phyloP scores from a whole-genome alignment of 306 rosid genomes.

The Cyclanthera cordifolia region DNA sequence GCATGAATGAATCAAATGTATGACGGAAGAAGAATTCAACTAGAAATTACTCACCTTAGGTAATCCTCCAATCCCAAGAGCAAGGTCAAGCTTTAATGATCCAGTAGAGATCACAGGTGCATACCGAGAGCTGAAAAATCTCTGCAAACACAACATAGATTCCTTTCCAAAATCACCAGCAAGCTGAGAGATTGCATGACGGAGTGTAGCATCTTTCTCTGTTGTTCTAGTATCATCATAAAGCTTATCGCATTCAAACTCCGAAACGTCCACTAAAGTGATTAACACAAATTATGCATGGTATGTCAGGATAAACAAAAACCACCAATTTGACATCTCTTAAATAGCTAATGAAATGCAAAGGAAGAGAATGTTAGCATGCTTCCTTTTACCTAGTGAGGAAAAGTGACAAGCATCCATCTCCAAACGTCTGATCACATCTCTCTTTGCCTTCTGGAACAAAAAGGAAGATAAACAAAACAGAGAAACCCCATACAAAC shows the following conservation, averaged over 20 bases:
- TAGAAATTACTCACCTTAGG: conserved; percentile 43
- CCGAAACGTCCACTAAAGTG: conserved; percentile 35
- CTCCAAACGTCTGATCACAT: conserved; percentile 24
- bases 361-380: conserved; percentile 2
- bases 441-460: conserved; percentile 39
- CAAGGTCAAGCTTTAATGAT: conserved; percentile 72
- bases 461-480: conserved; percentile 5
- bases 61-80: conserved; percentile 81
- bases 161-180: conserved; percentile 53
- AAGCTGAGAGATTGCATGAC: conserved; percentile 47
- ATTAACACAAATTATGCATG: conserved; percentile 5
- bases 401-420: conserved; percentile 24
- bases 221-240: conserved; percentile 48
- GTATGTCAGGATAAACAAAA: background rate
- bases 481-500: background rate
- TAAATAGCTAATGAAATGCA: background rate
- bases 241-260: conserved; percentile 34
- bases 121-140: conserved; percentile 39
- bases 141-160: conserved; percentile 45
- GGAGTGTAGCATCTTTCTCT: conserved; percentile 50
- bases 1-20: background rate
- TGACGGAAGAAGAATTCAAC: background rate
- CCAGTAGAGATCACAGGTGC: conserved; percentile 58
- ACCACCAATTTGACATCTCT: background rate
- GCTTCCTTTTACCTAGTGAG: conserved; percentile 32